Evolutionary conservation across 441 rosid species (phyloP).

Genomic region (Sinapis alba): DNA sequence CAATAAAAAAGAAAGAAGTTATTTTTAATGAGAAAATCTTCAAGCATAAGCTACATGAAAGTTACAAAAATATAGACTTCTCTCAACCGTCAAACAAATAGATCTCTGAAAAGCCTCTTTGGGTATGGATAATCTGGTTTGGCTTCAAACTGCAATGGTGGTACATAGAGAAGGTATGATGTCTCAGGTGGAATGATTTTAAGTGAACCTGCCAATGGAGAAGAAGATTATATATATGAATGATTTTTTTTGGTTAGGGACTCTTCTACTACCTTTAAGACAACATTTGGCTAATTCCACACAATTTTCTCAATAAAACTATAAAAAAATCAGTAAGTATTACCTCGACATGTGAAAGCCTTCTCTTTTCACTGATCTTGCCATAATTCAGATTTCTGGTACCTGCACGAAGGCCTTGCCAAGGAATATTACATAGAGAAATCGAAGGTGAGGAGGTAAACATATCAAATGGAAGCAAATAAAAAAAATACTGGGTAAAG

Average conservation of each 20-base stretch:
- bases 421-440: slow-evolving; percentile 72
- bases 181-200: slow-evolving; percentile 86
- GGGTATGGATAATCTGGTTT: slow-evolving; percentile 96
- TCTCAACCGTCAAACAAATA: slow-evolving; percentile 86
- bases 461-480: slow-evolving; percentile 4
- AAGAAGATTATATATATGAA: slow-evolving; percentile 18
- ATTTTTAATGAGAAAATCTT: not conserved
- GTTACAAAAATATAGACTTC: not conserved
- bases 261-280: slow-evolving; percentile 23
- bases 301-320: not conserved
- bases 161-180: slow-evolving; percentile 90
- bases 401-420: slow-evolving; percentile 94
- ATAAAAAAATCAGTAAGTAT: not conserved
- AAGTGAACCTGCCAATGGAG: slow-evolving; percentile 69
- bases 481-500: too few species aligned
- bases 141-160: slow-evolving; percentile 90
- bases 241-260: not conserved
- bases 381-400: slow-evolving; percentile 92
- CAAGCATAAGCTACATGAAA: not conserved
- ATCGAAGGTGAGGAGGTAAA: slow-evolving; percentile 1
- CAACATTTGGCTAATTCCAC: not conserved
- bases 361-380: slow-evolving; percentile 89
- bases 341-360: slow-evolving; percentile 84
- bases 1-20: not conserved
- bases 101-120: slow-evolving; percentile 94